phyloP scores from a whole-genome alignment of 345 rosid genomes.

The Rhodomyrtus tomentosa region DNA sequence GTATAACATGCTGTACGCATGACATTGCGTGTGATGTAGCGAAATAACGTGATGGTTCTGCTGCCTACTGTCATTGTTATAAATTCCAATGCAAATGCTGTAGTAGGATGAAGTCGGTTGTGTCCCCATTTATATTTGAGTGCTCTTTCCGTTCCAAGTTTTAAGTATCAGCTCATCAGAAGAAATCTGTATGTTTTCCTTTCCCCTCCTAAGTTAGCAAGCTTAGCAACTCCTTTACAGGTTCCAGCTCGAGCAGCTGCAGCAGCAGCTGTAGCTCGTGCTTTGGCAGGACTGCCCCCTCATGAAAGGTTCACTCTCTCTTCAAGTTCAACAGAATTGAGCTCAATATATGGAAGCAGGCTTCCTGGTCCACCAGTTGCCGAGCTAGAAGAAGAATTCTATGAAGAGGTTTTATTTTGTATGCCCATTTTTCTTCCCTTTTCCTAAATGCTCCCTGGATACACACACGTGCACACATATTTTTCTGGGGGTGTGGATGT shows the following conservation, averaged over 20 bases:
- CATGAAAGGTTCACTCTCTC: constrained; percentile 69
- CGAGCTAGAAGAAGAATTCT: constrained; percentile 78
- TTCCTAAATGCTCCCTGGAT: not conserved
- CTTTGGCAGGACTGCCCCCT: constrained; percentile 72
- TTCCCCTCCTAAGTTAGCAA: not conserved
- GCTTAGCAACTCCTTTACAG: constrained; percentile 19
- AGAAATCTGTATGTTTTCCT: not conserved
- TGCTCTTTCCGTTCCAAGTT: not conserved
- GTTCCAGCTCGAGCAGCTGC: constrained; percentile 97
- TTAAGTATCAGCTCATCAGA: not conserved
- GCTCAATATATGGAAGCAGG: constrained; percentile 65
- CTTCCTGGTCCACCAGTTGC: constrained; percentile 40
- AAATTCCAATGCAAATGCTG: not conserved
- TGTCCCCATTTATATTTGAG: not conserved
- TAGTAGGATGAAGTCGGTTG: not conserved
- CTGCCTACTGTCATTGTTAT: not conserved
- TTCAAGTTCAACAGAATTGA: constrained; percentile 66
- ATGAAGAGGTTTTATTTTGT: constrained; percentile 48
- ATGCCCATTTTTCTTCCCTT: not conserved
- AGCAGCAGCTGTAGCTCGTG: constrained; percentile 97
- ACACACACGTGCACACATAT: not conserved
- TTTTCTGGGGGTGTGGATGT: not conserved
- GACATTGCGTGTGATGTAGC: not conserved
- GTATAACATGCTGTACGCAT: not conserved
- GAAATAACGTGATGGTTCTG: not conserved